Percentiles rank a stretch among this genome's conserved stretches.
Conservation (phyloP, 2,329 filamentous ascomycete species). For the Pseudogymnoascus sp. region DNA sequence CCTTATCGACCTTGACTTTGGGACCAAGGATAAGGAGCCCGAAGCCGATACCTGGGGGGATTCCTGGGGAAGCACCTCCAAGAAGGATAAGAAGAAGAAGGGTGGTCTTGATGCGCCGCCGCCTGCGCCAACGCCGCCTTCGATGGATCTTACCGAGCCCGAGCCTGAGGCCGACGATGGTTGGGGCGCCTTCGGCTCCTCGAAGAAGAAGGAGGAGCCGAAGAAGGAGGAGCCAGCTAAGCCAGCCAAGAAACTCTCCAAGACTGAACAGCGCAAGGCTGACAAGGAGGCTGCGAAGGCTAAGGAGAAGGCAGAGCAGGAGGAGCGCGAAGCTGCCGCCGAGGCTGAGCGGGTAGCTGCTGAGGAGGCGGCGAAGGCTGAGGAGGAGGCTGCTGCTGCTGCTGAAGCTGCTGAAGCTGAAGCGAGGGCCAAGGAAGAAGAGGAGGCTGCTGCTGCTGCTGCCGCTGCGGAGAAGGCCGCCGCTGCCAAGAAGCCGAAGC, state of each 20-base stretch:
- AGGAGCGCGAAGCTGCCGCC: conserved; percentile 23
- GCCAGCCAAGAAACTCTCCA: conserved; percentile 34
- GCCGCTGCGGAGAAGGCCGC: conserved; percentile 3
- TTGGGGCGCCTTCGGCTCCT: conserved; percentile 30
- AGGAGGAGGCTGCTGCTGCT: conserved; percentile 25
- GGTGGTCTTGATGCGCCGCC: conserved; percentile 37
- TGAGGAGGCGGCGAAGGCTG: conserved; percentile 14
- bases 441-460: conserved; percentile 16
- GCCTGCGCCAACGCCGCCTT: conserved; percentile 40
- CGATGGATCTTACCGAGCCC: conserved; percentile 38
- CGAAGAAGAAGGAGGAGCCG: conserved; percentile 36
- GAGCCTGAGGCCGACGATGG: conserved; percentile 32
- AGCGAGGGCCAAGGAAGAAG: conserved; percentile 23
- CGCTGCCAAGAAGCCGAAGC: conserved; percentile 10
- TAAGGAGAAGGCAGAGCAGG: conserved; percentile 28
- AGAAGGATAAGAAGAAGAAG: conserved; percentile 40
- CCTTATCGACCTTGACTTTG: conserved; percentile 34
- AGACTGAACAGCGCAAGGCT: conserved; percentile 44
- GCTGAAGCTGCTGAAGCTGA: conserved; percentile 25
- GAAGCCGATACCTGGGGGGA: conserved; percentile 36
- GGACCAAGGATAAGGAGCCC: conserved; percentile 36
- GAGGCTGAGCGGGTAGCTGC: conserved; percentile 10
- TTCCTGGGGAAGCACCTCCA: conserved; percentile 33
- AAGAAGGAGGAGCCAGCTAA: conserved; percentile 32
- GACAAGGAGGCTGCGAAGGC: conserved; percentile 38